Evolutionary conservation across 2,329 filamentous ascomycete species (phyloP).

Genomic region (Trichophyton simii): DNA sequence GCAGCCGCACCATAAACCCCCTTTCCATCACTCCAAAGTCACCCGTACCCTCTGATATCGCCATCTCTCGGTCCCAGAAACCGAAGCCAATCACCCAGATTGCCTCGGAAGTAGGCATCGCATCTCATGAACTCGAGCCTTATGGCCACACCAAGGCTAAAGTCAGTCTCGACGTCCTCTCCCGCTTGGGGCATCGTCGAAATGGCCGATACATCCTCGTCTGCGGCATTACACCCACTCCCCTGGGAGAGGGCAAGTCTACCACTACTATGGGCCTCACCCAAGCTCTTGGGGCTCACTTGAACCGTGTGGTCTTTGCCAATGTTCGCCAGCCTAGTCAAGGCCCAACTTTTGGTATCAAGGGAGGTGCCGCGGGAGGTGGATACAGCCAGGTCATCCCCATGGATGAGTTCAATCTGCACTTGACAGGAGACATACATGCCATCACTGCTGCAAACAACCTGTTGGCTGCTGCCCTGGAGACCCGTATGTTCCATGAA

Average conservation of each 20-base stretch:
- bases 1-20: conserved; percentile 63
- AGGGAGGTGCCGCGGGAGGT: conserved; percentile 91
- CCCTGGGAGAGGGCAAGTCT: conserved; percentile 93
- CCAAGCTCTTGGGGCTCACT: conserved; percentile 79
- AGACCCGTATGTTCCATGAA: conserved; percentile 97
- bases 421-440: conserved; percentile 94
- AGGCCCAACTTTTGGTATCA: conserved; percentile 96
- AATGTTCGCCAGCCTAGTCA: conserved; percentile 96
- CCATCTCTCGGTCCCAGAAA: conserved; percentile 72
- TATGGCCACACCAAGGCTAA: conserved; percentile 96
- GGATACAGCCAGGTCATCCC: conserved; percentile 98
- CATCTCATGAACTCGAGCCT: conserved; percentile 78
- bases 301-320: conserved; percentile 80
- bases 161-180: conserved; percentile 68
- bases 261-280: conserved; percentile 94
- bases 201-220: conserved; percentile 88
- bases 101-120: conserved; percentile 77
- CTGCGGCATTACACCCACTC: conserved; percentile 91
- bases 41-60: conserved; percentile 92
- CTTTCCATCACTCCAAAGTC: conserved; percentile 66
- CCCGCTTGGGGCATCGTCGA: conserved; percentile 71
- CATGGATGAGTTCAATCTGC: conserved; percentile 99
- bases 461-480: conserved; percentile 85
- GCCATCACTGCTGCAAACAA: conserved; percentile 97
- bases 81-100: conserved; percentile 85